Evolutionary conservation across 805 yeast genomes (phyloP).

Genomic region (Candida nitratophila): DNA sequence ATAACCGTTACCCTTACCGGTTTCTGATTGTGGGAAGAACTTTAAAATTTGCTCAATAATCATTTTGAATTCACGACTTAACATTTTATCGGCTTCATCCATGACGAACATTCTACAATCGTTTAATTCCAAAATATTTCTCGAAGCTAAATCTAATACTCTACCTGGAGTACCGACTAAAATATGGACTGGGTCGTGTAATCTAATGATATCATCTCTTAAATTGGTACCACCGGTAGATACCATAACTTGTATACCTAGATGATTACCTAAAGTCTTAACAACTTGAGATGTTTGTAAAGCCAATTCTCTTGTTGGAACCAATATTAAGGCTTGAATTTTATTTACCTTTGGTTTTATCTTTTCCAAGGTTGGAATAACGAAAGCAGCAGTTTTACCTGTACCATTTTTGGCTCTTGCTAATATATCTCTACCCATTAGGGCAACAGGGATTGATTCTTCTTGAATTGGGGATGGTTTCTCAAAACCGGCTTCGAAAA

Average conservation of each 20-base stretch:
- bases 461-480: conserved; percentile 98
- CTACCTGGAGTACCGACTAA: conserved; percentile 98
- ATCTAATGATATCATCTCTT: conserved; percentile 89
- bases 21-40: conserved; percentile 56
- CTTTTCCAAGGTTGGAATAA: conserved; percentile 87
- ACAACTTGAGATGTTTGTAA: conserved; percentile 97
- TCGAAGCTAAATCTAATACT: conserved; percentile 86
- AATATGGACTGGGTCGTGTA: conserved; percentile 88
- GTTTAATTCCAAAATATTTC: conserved; percentile 79
- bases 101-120: conserved; percentile 84
- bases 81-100: conserved; percentile 99
- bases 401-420: conserved; percentile 99
- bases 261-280: conserved; percentile 89
- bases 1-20: conserved; percentile 35
- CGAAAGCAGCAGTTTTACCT: conserved; percentile 96
- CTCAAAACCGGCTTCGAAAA: conserved; percentile 97
- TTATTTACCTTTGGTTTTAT: conserved; percentile 76
- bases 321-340: conserved; percentile 87
- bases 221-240: conserved; percentile 96
- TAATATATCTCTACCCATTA: conserved; percentile 90
- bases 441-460: conserved; percentile 92
- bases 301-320: conserved; percentile 97
- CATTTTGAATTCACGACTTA: conserved; percentile 81
- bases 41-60: conserved; percentile 81
- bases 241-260: conserved; percentile 91